A percentile compares a stretch with the other conserved stretches of the same genome.
Conservation (phyloP, 371 early-diverging fungal species). For the Haplosporangium sp. region DNA sequence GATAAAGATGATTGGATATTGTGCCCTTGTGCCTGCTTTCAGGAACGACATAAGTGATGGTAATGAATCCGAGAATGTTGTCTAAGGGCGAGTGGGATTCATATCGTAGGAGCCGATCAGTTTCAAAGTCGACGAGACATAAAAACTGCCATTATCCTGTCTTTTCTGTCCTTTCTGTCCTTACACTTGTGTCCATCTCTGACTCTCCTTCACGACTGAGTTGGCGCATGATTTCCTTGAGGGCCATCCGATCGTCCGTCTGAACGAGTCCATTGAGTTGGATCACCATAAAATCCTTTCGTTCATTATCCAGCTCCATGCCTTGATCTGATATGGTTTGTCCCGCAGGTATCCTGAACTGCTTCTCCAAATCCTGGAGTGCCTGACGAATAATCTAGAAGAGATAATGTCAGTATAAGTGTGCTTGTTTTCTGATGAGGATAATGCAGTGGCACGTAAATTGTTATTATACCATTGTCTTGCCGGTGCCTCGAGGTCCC, state of each 20-base stretch:
- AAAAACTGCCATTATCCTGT: too few species aligned
- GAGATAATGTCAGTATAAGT: too few species aligned
- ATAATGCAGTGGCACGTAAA: too few species aligned
- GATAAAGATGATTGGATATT: slow-evolving; percentile 82
- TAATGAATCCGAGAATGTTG: slow-evolving; percentile 75
- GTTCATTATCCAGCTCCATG: slow-evolving; percentile 14
- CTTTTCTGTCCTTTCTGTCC: background rate
- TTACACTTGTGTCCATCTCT: slow-evolving; percentile 50
- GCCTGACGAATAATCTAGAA: slow-evolving; percentile 39
- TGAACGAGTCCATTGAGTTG: slow-evolving; percentile 86
- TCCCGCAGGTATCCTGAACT: slow-evolving; percentile 7
- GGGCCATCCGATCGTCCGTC: slow-evolving; percentile 82
- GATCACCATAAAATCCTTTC: slow-evolving; percentile 71
- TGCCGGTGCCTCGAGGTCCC: slow-evolving; percentile 84
- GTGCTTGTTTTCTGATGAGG: background rate
- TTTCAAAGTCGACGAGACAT: background rate
- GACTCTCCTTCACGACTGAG: slow-evolving; percentile 60
- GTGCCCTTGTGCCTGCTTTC: slow-evolving; percentile 65
- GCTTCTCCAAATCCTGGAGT: slow-evolving; percentile 38
- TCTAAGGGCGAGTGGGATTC: slow-evolving; percentile 42
- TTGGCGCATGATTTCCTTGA: slow-evolving; percentile 86
- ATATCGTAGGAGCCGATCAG: background rate
- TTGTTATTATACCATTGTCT: slow-evolving; percentile 57
- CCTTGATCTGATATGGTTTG: background rate
- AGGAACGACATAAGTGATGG: slow-evolving; percentile 71